Percentiles rank a stretch among this genome's conserved stretches.
These are phyloP conservation scores for Candida xiaguanensis DNA, from an alignment of 805 yeast species.

Conservation along the genomic window DNA sequence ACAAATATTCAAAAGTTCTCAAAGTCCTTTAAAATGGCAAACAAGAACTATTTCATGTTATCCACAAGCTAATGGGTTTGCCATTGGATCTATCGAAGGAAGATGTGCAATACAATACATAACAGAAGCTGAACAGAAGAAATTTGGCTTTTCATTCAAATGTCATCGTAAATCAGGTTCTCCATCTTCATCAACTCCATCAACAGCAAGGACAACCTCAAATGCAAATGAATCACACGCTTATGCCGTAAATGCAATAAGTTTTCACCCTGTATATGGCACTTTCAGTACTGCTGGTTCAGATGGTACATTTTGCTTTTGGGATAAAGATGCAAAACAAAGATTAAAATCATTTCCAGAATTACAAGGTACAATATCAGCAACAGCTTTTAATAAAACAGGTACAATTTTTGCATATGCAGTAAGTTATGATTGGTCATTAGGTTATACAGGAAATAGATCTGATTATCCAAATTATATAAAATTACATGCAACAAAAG, in stretches of 20 bases:
- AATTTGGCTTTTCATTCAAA: slow-evolving; percentile 81
- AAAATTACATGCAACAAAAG: slow-evolving; percentile 79
- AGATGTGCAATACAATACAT: slow-evolving; percentile 92
- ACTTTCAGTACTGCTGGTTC: slow-evolving; percentile 93
- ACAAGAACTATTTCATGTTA: slow-evolving; percentile 80
- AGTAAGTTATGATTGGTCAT: slow-evolving; percentile 91
- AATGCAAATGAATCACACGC: slow-evolving; percentile 53
- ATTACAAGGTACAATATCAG: slow-evolving; percentile 64
- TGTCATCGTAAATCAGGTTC: slow-evolving; percentile 78
- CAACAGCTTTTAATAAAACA: slow-evolving; percentile 73
- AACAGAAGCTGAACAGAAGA: slow-evolving; percentile 72
- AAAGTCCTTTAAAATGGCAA: slow-evolving; percentile 86
- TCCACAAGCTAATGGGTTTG: slow-evolving; percentile 90
- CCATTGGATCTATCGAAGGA: slow-evolving; percentile 91
- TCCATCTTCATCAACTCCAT: slow-evolving; percentile 14
- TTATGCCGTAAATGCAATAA: slow-evolving; percentile 74
- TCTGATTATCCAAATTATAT: slow-evolving; percentile 72
- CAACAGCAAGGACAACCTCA: slow-evolving; percentile 23
- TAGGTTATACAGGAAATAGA: slow-evolving; percentile 76
- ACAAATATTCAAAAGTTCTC: slow-evolving; percentile 65
- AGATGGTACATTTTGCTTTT: slow-evolving; percentile 89
- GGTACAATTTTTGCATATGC: slow-evolving; percentile 92
- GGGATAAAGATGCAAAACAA: slow-evolving; percentile 94
- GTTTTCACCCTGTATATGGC: slow-evolving; percentile 86
- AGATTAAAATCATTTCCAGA: slow-evolving; percentile 78